A percentile compares a stretch with the other conserved stretches of the same genome.
These are phyloP conservation scores for Moringa oleifera DNA, from an alignment of 345 rosid species.

Conservation along the genomic window DNA sequence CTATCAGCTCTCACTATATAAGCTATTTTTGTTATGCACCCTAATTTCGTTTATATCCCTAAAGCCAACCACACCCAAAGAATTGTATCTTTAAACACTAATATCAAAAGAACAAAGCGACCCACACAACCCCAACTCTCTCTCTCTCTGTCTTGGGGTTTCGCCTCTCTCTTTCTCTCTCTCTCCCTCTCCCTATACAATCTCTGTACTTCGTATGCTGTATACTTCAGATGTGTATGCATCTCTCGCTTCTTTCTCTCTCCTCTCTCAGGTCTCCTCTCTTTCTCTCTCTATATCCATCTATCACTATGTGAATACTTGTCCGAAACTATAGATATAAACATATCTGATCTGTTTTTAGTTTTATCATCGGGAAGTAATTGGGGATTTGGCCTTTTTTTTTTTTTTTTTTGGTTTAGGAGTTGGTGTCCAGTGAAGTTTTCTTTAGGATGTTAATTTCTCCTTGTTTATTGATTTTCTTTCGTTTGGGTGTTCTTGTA, in stretches of 20 bases:
- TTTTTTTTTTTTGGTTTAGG: slow-evolving; percentile 6
- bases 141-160: slow-evolving; percentile 33
- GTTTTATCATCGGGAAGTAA: not conserved
- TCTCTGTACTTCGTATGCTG: slow-evolving; percentile 10
- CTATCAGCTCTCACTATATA: no score
- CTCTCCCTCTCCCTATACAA: slow-evolving; percentile 12
- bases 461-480: not conserved
- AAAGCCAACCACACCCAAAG: no score
- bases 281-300: not conserved
- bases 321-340: no score
- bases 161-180: slow-evolving; percentile 20
- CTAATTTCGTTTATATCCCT: no score
- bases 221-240: slow-evolving; percentile 35
- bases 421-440: no score
- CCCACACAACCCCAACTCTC: slow-evolving; percentile 2
- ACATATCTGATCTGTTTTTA: slow-evolving; percentile 26
- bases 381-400: slow-evolving; percentile 6
- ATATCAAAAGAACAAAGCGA: not conserved
- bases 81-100: no score
- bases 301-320: not conserved
- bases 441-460: not conserved
- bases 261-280: slow-evolving; percentile 26
- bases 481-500: not conserved
- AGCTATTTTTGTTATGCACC: no score
- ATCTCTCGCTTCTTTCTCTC: slow-evolving; percentile 18